These are phyloP conservation scores for Fusarium setosum DNA, from an alignment of 2,329 filamentous ascomycete genomes.

Conservation along the genomic window DNA sequence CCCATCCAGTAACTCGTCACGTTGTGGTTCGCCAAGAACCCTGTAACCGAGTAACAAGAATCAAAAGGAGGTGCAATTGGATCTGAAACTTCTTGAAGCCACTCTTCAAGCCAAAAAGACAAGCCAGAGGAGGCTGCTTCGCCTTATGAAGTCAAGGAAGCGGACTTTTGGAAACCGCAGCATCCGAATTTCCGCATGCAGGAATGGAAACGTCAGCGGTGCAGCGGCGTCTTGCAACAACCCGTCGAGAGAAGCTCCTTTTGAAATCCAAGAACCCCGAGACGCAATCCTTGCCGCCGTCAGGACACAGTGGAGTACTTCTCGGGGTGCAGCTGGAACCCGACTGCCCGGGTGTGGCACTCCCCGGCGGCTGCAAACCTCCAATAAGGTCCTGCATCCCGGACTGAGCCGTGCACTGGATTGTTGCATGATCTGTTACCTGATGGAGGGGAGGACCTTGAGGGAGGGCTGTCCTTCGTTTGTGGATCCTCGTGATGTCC, in stretches of 20 bases:
- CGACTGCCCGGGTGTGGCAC: slow-evolving; percentile 36
- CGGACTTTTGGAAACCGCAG: not conserved
- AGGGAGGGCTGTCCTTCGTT: not conserved
- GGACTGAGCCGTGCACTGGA: slow-evolving; percentile 2
- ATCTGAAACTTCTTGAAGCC: not conserved
- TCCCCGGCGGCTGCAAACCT: not conserved
- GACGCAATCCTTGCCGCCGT: not conserved
- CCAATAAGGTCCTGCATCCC: not conserved
- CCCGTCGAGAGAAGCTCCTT: slow-evolving; percentile 6
- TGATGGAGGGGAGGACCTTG: no score
- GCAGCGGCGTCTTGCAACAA: slow-evolving; percentile 8
- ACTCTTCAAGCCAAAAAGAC: not conserved
- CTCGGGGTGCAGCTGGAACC: slow-evolving; percentile 32
- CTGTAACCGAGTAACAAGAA: not conserved
- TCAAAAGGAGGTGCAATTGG: not conserved
- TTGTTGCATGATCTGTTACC: slow-evolving; percentile 25
- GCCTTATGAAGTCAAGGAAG: slow-evolving; percentile 21
- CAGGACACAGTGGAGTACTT: slow-evolving; percentile 9
- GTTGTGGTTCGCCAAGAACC: not conserved
- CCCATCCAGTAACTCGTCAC: not conserved
- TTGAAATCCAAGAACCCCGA: slow-evolving; percentile 1
- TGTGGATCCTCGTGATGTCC: not conserved
- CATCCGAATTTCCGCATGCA: not conserved
- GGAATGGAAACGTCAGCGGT: slow-evolving; percentile 13
- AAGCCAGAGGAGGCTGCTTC: not conserved